Evolutionary conservation across 2,329 filamentous ascomycete species (phyloP), one percentile per base, ranked within the genome.

Genomic region (Alternaria hordeiaustralica): DNA sequence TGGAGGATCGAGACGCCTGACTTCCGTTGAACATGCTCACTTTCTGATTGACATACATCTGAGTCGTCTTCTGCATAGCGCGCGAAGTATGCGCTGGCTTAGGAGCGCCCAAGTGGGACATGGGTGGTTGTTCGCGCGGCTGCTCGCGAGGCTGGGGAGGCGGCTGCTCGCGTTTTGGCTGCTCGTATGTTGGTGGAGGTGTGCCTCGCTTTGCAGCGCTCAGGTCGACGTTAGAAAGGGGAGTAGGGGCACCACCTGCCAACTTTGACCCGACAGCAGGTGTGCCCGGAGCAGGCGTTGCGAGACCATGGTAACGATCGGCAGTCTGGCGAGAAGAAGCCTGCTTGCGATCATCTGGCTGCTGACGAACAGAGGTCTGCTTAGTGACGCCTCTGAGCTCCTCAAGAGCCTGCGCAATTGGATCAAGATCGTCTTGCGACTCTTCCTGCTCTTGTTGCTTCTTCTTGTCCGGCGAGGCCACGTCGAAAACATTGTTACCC

Each of bases 401-500:
- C 11, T 95, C 96, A 8, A 99, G 85, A 23, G 96, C 96, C 71
- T 92, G 87, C 4, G 95, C 96, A 75, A 99, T 97, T 0, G 96
- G 96, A 74, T 99, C 96, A 15, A 87, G 81, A 23, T 93, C 90
- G 26, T 92, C 90, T 33, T 85, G 81, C 8, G 69, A 54, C 77
- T 84, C 70, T 10, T 78, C 71, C 51, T 71, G 71, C 80, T 85
- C 47, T 66, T 75, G 55, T 85, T 59, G 46, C 41, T 86, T 68
- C 85, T 87, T 79, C 44, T 78, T 78, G 63, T 95, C 92, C 0
- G 93, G 90, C 9, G 91, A 91, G 12, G 92, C 91, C 10, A 99
- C 95, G 60, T 97, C 90, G 74, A 99, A 97, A 11, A 99, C 93
- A 73, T 99, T 99, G 73, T 96, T 93, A 8, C 96, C 96, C 58